Percentiles rank a stretch among this genome's conserved stretches.
Evolutionary conservation across 2,329 filamentous ascomycete species (phyloP).

Genomic region (Fusarium sp.): DNA sequence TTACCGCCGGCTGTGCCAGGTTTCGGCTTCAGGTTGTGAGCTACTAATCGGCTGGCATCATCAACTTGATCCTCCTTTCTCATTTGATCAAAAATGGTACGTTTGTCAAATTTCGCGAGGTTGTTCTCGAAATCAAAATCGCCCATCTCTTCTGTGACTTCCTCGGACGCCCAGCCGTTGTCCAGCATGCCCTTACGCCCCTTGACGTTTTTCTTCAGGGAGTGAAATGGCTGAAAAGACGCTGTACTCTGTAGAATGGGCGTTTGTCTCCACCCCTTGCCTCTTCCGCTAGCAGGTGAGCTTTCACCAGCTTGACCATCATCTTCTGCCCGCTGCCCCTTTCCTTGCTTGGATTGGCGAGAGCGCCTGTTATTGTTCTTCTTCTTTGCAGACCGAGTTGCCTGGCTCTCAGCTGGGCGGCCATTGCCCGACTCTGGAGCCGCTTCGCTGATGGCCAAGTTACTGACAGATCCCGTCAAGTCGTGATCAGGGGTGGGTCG

Average conservation of each 20-base stretch:
- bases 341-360: constrained; percentile 53
- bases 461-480: constrained; percentile 48
- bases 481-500: constrained; percentile 44
- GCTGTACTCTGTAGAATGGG: constrained; percentile 71
- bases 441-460: constrained; percentile 42
- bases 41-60: constrained; percentile 91
- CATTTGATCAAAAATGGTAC: constrained; percentile 91
- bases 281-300: constrained; percentile 54
- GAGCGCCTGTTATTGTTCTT: constrained; percentile 51
- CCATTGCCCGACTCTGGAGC: constrained; percentile 33
- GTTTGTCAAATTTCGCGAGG: constrained; percentile 95
- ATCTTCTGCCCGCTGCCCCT: constrained; percentile 47
- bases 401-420: constrained; percentile 38
- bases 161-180: constrained; percentile 95
- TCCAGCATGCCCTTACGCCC: constrained; percentile 63
- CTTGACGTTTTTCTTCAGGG: constrained; percentile 69
- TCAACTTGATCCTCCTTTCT: constrained; percentile 88
- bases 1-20: constrained; percentile 84
- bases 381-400: constrained; percentile 49
- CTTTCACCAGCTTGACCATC: constrained; percentile 46
- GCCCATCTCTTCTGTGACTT: constrained; percentile 93
- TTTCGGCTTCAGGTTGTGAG: constrained; percentile 81
- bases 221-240: constrained; percentile 73
- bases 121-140: constrained; percentile 95
- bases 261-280: constrained; percentile 71